Percentiles rank a stretch among this genome's conserved stretches.
Conservation (phyloP, 2,329 filamentous ascomycete species). For the Fusarium keratoplasticum region DNA sequence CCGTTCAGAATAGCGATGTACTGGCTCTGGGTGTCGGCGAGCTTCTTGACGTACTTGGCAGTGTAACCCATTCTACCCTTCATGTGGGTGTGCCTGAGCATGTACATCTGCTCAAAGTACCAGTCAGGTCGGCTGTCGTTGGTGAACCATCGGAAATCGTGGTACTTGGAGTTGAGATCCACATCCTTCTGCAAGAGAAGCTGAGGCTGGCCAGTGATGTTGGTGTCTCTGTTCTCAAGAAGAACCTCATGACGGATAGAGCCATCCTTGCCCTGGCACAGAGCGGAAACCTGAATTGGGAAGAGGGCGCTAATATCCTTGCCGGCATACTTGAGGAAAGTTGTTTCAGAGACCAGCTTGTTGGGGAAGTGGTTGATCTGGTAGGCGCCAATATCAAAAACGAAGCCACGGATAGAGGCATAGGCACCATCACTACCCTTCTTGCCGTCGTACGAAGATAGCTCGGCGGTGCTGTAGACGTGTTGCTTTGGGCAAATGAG, state of each 20-base stretch:
- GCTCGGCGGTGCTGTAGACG: slow-evolving; percentile 83
- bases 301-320: slow-evolving; percentile 89
- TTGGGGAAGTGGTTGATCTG: slow-evolving; percentile 79
- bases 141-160: slow-evolving; percentile 90
- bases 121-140: slow-evolving; percentile 89
- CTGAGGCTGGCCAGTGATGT: slow-evolving; percentile 75
- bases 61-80: slow-evolving; percentile 92
- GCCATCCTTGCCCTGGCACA: slow-evolving; percentile 83
- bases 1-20: slow-evolving; percentile 82
- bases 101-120: slow-evolving; percentile 90
- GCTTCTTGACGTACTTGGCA: slow-evolving; percentile 77
- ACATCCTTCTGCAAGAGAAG: slow-evolving; percentile 66
- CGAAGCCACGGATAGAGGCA: slow-evolving; percentile 86
- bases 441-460: slow-evolving; percentile 80
- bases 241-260: slow-evolving; percentile 76
- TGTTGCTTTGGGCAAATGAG: slow-evolving; percentile 93
- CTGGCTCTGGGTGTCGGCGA: slow-evolving; percentile 72
- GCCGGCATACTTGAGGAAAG: slow-evolving; percentile 84
- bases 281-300: slow-evolving; percentile 91
- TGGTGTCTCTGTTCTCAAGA: slow-evolving; percentile 83
- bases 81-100: slow-evolving; percentile 81
- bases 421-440: slow-evolving; percentile 70
- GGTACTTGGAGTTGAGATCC: slow-evolving; percentile 83
- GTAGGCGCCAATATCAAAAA: slow-evolving; percentile 84
- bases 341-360: slow-evolving; percentile 63